Evolutionary conservation across 2,329 filamentous ascomycete genomes (phyloP), one percentile per base, ranked within the genome.

Genomic region (Phaeosphaeria sp.): DNA sequence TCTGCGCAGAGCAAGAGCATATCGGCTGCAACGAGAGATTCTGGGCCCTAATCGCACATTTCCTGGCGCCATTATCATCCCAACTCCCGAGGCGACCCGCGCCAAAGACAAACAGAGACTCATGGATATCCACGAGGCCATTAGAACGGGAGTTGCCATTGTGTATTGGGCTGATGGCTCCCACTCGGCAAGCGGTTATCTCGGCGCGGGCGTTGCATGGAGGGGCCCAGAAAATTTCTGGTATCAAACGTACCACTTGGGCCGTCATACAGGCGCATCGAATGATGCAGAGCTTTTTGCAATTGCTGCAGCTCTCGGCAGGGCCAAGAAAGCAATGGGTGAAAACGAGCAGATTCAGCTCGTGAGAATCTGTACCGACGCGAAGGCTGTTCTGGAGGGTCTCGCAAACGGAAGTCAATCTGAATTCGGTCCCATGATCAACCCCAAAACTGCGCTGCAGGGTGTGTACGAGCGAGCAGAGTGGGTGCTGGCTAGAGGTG

Each of bases 311-410:
- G 60, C 59, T 0, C 25, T 63, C 17, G 40, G 44, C 1, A 33
- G 17, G 11, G 60, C 60, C 20, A 55, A 48, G 39, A 47, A 27
- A 1, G 15, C 3, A 0, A 21, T 53, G 1, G 7, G 50, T 11
- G 11, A n/a, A 3, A 45, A 47, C 5, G 24, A 6, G 11, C 6
- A 21, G 15, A 11, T 56, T 1, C 15, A 40, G 17, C 27, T 53
- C 3, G 51, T 63, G 1, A 46, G 60, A 3, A 40, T 65, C 17
- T 65, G 51, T 45, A 45, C 62, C 0, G 60, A 63, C 5, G 18
- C 55, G 0, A 25, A 9, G 9, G 2, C 0, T 1, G 11, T 55
- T 1, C 22, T 60, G 8, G 1, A 5, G 1, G 13, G 11, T 2
- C 21, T 58, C 1, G 9, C 11, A 1, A 24, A 42, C 2, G 20